These are phyloP conservation scores for Fusarium sp. DNA, from an alignment of 2,329 filamentous ascomycete genomes.

Conservation along the genomic window DNA sequence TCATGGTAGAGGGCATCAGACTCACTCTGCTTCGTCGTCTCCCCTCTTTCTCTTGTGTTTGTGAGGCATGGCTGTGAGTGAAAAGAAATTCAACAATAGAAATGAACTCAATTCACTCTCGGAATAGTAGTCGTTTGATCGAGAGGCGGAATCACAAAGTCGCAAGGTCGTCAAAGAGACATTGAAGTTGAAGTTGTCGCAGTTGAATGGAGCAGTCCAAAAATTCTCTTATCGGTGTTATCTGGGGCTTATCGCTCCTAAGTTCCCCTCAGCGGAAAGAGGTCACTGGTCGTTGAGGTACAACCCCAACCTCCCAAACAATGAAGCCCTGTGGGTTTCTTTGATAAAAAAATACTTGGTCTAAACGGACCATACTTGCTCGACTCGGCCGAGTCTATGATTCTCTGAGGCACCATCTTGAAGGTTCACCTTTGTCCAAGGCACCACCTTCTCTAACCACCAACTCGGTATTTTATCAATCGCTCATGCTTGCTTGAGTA, in stretches of 20 bases:
- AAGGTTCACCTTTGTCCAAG: not conserved
- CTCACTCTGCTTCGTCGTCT: constrained; percentile 52
- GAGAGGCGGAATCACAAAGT: not conserved
- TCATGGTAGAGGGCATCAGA: not conserved
- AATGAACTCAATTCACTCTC: not conserved
- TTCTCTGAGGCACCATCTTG: not conserved
- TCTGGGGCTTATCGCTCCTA: constrained; percentile 18
- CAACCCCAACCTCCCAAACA: not conserved
- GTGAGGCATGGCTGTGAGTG: constrained; percentile 73
- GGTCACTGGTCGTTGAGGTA: not conserved
- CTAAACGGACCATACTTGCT: not conserved
- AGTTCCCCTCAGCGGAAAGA: not conserved
- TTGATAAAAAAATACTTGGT: not conserved
- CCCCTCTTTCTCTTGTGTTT: constrained; percentile 79
- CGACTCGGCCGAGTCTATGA: constrained; percentile 1
- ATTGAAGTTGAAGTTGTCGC: constrained; percentile 2
- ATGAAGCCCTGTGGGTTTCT: not conserved
- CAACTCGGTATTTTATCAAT: not conserved
- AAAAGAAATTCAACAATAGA: rapidly evolving
- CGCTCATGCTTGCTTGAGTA: not conserved
- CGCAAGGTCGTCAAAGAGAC: not conserved
- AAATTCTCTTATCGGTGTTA: constrained; percentile 41
- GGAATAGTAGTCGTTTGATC: not conserved
- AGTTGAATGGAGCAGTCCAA: constrained; percentile 18
- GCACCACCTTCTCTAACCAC: not conserved